Evolutionary conservation across 352 stramenopile genomes (phyloP).

Genomic region (Phytopythium litorale): DNA sequence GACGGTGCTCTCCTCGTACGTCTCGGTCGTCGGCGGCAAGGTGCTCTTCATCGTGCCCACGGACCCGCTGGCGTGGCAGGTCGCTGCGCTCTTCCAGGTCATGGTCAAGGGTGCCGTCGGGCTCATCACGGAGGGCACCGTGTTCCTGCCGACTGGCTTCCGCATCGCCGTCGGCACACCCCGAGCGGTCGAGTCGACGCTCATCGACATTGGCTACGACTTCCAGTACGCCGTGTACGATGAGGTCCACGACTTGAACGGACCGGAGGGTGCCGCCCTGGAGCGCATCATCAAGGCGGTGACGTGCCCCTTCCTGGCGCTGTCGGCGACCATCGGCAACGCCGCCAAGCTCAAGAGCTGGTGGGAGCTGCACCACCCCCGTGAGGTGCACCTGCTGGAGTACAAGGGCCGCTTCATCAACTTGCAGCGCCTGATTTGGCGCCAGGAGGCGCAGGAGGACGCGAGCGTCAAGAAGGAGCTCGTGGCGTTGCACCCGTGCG

Average conservation of each 20-base stretch:
- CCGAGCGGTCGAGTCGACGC: conserved; percentile 90
- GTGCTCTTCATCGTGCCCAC: conserved; percentile 92
- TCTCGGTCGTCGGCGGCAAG: conserved; percentile 76
- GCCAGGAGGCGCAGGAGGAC: conserved; percentile 47
- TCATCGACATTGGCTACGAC: conserved; percentile 88
- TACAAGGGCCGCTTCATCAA: conserved; percentile 98
- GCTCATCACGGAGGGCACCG: conserved; percentile 91
- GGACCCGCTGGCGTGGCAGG: conserved; percentile 98
- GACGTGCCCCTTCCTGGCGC: conserved; percentile 95
- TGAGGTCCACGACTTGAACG: conserved; percentile 98
- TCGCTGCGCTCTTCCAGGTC: conserved; percentile 97
- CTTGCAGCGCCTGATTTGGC: conserved; percentile 95
- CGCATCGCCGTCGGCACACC: conserved; percentile 96
- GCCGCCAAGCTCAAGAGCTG: conserved; percentile 91
- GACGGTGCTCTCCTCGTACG: conserved; percentile 90
- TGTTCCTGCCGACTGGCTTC: conserved; percentile 77
- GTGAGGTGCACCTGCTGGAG: conserved; percentile 91
- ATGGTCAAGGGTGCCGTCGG: conserved; percentile 97
- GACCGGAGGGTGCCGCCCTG: conserved; percentile 94
- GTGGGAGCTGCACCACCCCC: conserved; percentile 90
- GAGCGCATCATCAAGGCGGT: conserved; percentile 94
- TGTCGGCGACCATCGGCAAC: conserved; percentile 99
- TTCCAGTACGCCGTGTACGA: conserved; percentile 99
- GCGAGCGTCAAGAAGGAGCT: conserved; percentile 56
- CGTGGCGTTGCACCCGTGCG: conserved; percentile 76